Evolutionary conservation across 1,284 basidiomycete species (phyloP), one percentile per base, ranked within the genome.

Genomic region (Irpex sp.): DNA sequence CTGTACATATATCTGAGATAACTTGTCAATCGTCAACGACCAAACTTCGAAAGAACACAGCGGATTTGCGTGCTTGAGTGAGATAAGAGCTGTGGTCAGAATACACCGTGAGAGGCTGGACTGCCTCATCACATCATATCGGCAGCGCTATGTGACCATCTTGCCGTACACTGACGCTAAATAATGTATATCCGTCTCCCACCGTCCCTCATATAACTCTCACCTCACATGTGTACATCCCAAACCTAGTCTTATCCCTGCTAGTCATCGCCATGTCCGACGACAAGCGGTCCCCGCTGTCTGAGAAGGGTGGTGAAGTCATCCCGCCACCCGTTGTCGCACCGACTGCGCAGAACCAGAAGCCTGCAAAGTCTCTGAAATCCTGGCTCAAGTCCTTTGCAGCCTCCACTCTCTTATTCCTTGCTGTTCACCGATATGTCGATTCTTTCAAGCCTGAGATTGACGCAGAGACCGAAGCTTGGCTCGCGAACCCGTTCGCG

Each of bases 401-500:
- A 0, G 35, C 65, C 6, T 19, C 68, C 9, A 43, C 65, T 17
- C 56, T 64, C n/a, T n/a, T 65, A 9, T 59, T 57, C 15, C 31
- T 64, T 0, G 33, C 5, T 47, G 21, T 65, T 58, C 51, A 63
- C 21, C 62, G 57, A 39, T 68, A 63, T 63, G 47, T 61, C 17
- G 33, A 55, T 56, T 31, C 60, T 19, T 55, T 66, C 37, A 66
- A 58, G 21, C 59, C 50, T 47, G 65, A 70, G 33, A 65, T 67
- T 3, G 67, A 70, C 54, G 54, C 37, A 15, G 68, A 69, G 65
- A 57, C 67, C 17, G 68, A 66, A 26, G 53, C 58, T 7, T 71
- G 68, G 68, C 39, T 69, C 15, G 63, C 66, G 26, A 65, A 66
- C 51, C 68, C 64, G 35, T 69, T 68, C 59, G 58, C 60, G 21